Conservation (phyloP, 2,329 filamentous ascomycete species). For the Lasiodiplodia hormozganensis region DNA sequence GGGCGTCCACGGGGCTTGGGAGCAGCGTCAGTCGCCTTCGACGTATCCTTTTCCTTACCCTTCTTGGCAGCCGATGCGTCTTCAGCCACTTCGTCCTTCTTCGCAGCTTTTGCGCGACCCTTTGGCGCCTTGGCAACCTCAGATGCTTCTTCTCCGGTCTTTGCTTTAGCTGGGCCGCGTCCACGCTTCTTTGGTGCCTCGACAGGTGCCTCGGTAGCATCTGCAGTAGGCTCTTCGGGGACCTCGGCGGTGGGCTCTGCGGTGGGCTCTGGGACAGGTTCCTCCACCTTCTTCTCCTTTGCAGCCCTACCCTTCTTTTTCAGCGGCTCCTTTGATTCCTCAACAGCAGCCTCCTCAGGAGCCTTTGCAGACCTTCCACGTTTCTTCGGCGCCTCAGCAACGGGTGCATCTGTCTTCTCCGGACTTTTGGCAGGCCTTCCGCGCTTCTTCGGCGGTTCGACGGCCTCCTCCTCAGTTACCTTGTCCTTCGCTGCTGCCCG, state of each 20-base stretch:
- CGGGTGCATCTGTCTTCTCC: neutral
- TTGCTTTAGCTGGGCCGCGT: constrained; percentile 13
- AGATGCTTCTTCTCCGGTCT: constrained; percentile 20
- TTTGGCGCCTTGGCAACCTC: constrained; percentile 33
- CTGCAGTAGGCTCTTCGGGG: constrained; percentile 20
- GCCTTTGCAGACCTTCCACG: constrained; percentile 27
- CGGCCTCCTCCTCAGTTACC: neutral
- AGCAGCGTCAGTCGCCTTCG: neutral
- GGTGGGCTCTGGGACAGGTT: neutral
- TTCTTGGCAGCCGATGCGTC: neutral
- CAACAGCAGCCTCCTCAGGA: neutral
- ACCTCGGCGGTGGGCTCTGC: constrained; percentile 37
- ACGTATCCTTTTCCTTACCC: neutral
- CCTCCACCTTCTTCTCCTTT: constrained; percentile 24
- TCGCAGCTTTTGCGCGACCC: constrained; percentile 13
- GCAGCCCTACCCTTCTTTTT: constrained; percentile 30
- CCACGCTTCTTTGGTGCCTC: constrained; percentile 30
- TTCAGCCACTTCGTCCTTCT: neutral
- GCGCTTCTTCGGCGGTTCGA: constrained; percentile 10
- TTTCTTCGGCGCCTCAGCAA: constrained; percentile 14
- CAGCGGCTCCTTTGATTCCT: constrained; percentile 16
- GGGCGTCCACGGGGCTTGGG: constrained; percentile 18
- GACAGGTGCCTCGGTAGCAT: neutral
- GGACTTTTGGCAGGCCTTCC: constrained; percentile 24
- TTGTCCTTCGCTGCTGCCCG: constrained; percentile 5